phyloP scores from a whole-genome alignment of 176 grass and related monocot genomes.

The Eleusine indica region DNA sequence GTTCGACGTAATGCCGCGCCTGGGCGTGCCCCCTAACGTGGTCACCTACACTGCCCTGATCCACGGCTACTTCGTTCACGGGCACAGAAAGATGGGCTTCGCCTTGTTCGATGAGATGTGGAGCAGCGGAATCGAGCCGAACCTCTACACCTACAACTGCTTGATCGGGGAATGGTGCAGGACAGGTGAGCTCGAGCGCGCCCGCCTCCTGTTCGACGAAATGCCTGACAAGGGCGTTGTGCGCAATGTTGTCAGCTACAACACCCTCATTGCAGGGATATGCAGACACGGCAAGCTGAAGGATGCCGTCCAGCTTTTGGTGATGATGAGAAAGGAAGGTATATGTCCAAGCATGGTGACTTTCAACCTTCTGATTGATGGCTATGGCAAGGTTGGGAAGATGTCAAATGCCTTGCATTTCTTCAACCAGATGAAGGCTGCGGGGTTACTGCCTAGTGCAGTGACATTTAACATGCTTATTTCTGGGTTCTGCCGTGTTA shows the following conservation, averaged over 20 bases:
- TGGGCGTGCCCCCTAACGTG: conserved; percentile 55
- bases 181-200: conserved; percentile 41
- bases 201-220: conserved; percentile 61
- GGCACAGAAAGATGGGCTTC: conserved; percentile 34
- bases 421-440: conserved; percentile 61
- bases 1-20: conserved; percentile 57
- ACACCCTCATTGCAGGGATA: conserved; percentile 54
- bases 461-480: conserved; percentile 70
- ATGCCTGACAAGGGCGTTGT: conserved; percentile 57
- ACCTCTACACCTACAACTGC: conserved; percentile 68
- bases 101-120: conserved; percentile 59
- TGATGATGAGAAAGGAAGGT: conserved; percentile 52
- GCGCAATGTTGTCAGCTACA: conserved; percentile 63
- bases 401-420: conserved; percentile 55
- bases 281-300: conserved; percentile 45
- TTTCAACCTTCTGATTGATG: conserved; percentile 70
- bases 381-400: conserved; percentile 63
- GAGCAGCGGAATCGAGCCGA: conserved; percentile 45
- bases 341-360: conserved; percentile 59
- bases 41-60: conserved; percentile 73
- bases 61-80: conserved; percentile 58
- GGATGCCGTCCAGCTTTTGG: conserved; percentile 51
- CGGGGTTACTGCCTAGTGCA: conserved; percentile 42
- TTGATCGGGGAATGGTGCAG: conserved; percentile 58
- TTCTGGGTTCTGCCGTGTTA: conserved; percentile 53